Evolutionary conservation across 2,329 filamentous ascomycete genomes (phyloP), one percentile per base, ranked within the genome.

Genomic region (Aspergillus luchuensis): DNA sequence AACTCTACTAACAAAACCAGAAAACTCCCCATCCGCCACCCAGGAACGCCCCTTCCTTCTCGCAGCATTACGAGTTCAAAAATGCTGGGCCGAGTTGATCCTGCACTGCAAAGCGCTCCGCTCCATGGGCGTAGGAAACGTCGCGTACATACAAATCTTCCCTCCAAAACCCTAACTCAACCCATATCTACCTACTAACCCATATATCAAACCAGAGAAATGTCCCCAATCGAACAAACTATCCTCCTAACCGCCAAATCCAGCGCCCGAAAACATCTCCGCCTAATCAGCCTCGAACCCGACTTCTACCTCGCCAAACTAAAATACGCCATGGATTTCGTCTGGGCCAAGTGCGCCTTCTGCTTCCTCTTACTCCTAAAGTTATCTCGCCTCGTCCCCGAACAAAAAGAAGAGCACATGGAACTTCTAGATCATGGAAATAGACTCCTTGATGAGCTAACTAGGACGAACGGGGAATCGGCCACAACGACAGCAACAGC

Each of bases 281-380:
- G 78, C 4, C 78, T 82, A 17, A 79, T 85, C 36, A 75, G 83
- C 38, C 65, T 72, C n/a, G 74, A 80, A 50, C 76, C 79, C 48
- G 70, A 76, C 13, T 67, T 74, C 2, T 86, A 86, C 64, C 77
- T 85, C 8, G 78, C 75, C 13, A 82, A 81, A 15, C 78, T 85
- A 36, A 79, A 78, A 30, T 85, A 81, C 63, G 82, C 83, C 0
- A 84, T 84, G 78, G 82, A 85, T 57, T 85, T 85, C 60, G 83
- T 85, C 19, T 85, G 83, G 83, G 83, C 83, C 0, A 86, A 86
- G 67, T 83, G 81, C 54, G 82, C 83, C 0, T 85, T 85, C 62
- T 85, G 82, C n/a, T 82, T 85, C 48, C 71, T 85, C 2, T 74
- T 86, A 1, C 77, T 85, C 1, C 77, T 86, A 2, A 84, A 84